Evolutionary conservation across 1,284 basidiomycete genomes (phyloP), one percentile per base, ranked within the genome.

Genomic region (Pholiota adiposa): DNA sequence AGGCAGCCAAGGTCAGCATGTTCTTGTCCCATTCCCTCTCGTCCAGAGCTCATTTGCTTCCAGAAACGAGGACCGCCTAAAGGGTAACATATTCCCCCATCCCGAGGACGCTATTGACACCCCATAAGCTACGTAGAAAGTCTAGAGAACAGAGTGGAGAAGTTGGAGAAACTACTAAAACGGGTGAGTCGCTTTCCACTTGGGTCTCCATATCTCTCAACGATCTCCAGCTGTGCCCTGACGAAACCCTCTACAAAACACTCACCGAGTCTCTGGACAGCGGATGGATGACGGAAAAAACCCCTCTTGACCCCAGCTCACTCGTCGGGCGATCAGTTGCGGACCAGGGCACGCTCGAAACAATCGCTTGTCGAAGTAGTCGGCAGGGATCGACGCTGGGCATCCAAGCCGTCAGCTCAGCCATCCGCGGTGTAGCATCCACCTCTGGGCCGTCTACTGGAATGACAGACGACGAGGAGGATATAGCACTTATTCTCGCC

Each of bases 1-100:
- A 90, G 69, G 83, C 84, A 2, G 85, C 88, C 29, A 88, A 88
- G 82, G 89, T 89, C n/a, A n/a, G n/a, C n/a, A 61, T 50, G 79
- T 73, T 34, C 69, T 27, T 55, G 7, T 51, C 38, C 18, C 18
- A 11, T 51, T 60, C 33, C 16, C 2, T 29, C 21, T 21, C 29
- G 38, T 58, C 21, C 51, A n/a, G 27, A 19, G 21, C 38, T 64
- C 18, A 21, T 44, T 50, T 33, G 54, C 21, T 27, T 41, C 14
- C 63, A 93, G 85, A 90, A 93, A 78, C 86, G 93, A 38, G 92
- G 92, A 2, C 90, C 92, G 27, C 90, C 93, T 1, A 93, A 94
- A 77, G 92, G 92, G 84, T 94, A 69, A 61, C 83, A 21, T 23
- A 18, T 29, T 51, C 16, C 54, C n/a, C 29, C 23, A 29, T 23